Evolutionary conservation across 177 flowering plant genomes (phyloP).

Genomic region (Vitis hybrid): DNA sequence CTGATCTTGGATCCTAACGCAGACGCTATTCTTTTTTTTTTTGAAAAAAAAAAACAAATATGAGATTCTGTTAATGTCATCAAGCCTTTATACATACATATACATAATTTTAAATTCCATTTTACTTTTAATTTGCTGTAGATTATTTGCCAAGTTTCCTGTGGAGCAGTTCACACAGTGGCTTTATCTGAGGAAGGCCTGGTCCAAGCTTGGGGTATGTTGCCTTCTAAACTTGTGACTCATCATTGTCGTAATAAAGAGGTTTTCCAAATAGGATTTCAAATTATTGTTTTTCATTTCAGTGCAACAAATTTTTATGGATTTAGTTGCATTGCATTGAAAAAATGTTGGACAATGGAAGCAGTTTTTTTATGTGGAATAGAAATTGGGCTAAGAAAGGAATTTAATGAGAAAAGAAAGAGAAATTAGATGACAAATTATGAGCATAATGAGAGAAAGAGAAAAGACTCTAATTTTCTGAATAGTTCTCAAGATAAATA

Average conservation of each 20-base stretch:
- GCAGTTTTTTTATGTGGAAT: too few relatives aligned
- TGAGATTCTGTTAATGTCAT: neutral
- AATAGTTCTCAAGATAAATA: too few relatives aligned
- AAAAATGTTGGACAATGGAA: too few relatives aligned
- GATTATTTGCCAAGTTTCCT: slow-evolving; percentile 88
- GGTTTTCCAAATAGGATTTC: neutral
- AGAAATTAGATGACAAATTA: too few relatives aligned
- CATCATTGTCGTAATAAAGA: neutral
- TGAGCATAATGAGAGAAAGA: too few relatives aligned
- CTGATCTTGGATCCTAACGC: too few relatives aligned
- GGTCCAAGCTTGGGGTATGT: slow-evolving; percentile 92
- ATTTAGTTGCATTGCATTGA: neutral
- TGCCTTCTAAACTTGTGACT: slow-evolving; percentile 3
- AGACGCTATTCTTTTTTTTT: too few relatives aligned
- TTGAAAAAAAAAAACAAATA: neutral
- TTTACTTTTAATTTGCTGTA: slow-evolving; percentile 19
- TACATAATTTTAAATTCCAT: neutral
- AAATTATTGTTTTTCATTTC: neutral
- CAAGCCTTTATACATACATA: neutral
- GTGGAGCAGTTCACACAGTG: slow-evolving; percentile 92
- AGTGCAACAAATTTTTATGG: slow-evolving; percentile 1
- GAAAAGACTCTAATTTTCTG: too few relatives aligned
- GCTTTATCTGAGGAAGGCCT: slow-evolving; percentile 90
- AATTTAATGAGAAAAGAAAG: too few relatives aligned
- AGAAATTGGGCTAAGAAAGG: too few relatives aligned